Evolutionary conservation across 2,329 filamentous ascomycete genomes (phyloP).

Genomic region (Exophiala oligosperma): DNA sequence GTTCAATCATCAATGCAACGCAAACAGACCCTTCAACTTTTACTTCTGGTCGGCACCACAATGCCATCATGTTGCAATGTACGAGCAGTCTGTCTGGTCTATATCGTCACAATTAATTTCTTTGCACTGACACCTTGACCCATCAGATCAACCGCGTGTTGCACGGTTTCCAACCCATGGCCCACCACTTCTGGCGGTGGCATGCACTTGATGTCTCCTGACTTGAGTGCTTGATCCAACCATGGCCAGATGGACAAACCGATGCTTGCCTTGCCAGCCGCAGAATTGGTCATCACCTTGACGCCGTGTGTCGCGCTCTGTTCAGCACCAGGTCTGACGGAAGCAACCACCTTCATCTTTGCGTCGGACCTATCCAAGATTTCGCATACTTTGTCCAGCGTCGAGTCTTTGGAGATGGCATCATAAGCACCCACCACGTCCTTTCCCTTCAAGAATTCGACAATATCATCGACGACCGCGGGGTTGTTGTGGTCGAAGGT

Average conservation of each 20-base stretch:
- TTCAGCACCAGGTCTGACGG: slow-evolving; percentile 13
- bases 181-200: slow-evolving; percentile 40
- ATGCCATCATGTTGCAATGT: too few relatives aligned
- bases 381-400: slow-evolving; percentile 13
- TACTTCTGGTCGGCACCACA: too few relatives aligned
- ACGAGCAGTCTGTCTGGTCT: too few relatives aligned
- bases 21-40: not conserved
- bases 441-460: slow-evolving; percentile 13
- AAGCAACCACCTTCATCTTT: slow-evolving; percentile 6
- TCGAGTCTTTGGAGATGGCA: slow-evolving; percentile 12
- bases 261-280: slow-evolving; percentile 50
- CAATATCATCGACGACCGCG: slow-evolving; percentile 12
- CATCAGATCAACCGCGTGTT: slow-evolving; percentile 38
- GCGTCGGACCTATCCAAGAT: not conserved
- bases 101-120: slow-evolving; percentile 38
- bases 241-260: slow-evolving; percentile 57
- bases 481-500: slow-evolving; percentile 46
- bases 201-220: slow-evolving; percentile 31
- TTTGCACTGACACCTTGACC: slow-evolving; percentile 41
- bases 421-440: slow-evolving; percentile 14
- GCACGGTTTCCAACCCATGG: slow-evolving; percentile 38
- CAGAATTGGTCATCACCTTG: slow-evolving; percentile 39
- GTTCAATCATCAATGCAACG: too few relatives aligned
- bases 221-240: slow-evolving; percentile 32
- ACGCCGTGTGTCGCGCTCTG: slow-evolving; percentile 7